Evolutionary conservation across 139 green algal genomes (phyloP).

Genomic region (Parachlorella kessleri): DNA sequence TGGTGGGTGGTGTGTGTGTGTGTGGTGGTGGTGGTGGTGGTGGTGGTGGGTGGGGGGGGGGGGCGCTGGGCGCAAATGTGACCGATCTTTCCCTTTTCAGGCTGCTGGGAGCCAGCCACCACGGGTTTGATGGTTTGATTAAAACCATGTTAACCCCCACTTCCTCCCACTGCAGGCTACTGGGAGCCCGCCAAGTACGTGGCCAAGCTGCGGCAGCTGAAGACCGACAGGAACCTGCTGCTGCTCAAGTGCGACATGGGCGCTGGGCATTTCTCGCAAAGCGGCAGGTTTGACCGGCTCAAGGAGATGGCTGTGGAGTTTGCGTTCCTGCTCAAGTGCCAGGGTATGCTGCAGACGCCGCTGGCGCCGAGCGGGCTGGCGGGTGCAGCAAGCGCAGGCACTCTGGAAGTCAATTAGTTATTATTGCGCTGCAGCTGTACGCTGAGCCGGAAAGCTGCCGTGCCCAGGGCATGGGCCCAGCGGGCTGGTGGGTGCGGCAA

Average conservation of each 20-base stretch:
- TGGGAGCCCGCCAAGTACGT: slow-evolving; percentile 86
- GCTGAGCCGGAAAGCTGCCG: too few relatives aligned
- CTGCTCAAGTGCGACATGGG: slow-evolving; percentile 74
- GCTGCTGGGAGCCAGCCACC: too few relatives aligned
- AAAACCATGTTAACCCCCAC: too few relatives aligned
- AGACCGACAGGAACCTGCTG: slow-evolving; percentile 22
- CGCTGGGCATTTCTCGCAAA: slow-evolving; percentile 77
- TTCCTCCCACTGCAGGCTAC: slow-evolving; percentile 28
- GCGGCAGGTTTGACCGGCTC: slow-evolving; percentile 55
- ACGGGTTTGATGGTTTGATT: too few relatives aligned
- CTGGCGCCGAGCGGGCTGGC: slow-evolving; percentile 33
- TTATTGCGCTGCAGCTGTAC: too few relatives aligned
- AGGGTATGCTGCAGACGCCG: slow-evolving; percentile 32
- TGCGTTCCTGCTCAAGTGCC: slow-evolving; percentile 46
- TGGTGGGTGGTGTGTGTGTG: background rate
- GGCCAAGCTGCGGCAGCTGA: slow-evolving; percentile 65
- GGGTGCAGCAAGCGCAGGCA: too few relatives aligned
- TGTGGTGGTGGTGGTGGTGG: background rate
- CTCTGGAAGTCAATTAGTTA: too few relatives aligned
- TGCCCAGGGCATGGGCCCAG: too few relatives aligned
- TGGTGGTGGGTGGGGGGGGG: background rate
- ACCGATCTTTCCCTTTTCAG: too few relatives aligned
- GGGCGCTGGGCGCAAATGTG: too few relatives aligned
- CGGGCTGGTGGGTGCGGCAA: too few relatives aligned
- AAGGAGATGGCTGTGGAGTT: slow-evolving; percentile 71